Evolutionary conservation across 768 basidiomycete species (phyloP).

Genomic region (Termitomyces sp.): DNA sequence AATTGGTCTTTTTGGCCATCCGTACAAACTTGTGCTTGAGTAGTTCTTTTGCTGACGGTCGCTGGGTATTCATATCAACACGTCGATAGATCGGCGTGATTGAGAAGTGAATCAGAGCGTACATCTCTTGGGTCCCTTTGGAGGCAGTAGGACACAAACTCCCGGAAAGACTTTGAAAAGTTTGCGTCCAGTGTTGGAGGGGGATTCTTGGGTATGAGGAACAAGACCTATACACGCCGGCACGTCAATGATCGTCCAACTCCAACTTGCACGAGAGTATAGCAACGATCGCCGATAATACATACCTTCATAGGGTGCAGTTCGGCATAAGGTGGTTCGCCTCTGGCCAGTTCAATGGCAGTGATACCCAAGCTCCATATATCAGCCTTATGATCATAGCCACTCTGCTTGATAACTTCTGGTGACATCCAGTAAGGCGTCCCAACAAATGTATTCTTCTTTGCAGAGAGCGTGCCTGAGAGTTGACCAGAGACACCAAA

Average conservation of each 20-base stretch:
- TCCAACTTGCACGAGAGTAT: background rate
- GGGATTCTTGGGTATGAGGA: slow-evolving; percentile 96
- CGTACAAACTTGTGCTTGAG: slow-evolving; percentile 95
- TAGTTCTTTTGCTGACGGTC: slow-evolving; percentile 91
- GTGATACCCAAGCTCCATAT: slow-evolving; percentile 99
- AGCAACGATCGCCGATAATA: background rate
- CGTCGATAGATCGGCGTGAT: slow-evolving; percentile 8
- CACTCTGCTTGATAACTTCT: slow-evolving; percentile 99
- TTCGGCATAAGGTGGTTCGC: slow-evolving; percentile 97
- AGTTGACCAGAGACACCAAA: slow-evolving; percentile 98
- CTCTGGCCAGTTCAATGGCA: slow-evolving; percentile 94
- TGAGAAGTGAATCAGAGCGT: slow-evolving; percentile 19
- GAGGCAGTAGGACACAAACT: slow-evolving; percentile 90
- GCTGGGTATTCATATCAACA: slow-evolving; percentile 36
- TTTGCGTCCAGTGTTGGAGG: slow-evolving; percentile 87
- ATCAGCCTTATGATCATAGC: slow-evolving; percentile 98
- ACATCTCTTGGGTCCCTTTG: slow-evolving; percentile 93
- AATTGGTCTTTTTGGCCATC: slow-evolving; percentile 91
- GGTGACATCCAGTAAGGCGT: slow-evolving; percentile 99
- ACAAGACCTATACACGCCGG: slow-evolving; percentile 62
- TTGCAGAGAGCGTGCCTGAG: slow-evolving; percentile 85
- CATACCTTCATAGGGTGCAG: slow-evolving; percentile 97
- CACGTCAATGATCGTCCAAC: background rate
- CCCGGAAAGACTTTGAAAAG: slow-evolving; percentile 90
- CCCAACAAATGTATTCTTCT: slow-evolving; percentile 98